Evolutionary conservation across 257 asterid species (phyloP).

Genomic region (Dorcoceras hygrometricum): DNA sequence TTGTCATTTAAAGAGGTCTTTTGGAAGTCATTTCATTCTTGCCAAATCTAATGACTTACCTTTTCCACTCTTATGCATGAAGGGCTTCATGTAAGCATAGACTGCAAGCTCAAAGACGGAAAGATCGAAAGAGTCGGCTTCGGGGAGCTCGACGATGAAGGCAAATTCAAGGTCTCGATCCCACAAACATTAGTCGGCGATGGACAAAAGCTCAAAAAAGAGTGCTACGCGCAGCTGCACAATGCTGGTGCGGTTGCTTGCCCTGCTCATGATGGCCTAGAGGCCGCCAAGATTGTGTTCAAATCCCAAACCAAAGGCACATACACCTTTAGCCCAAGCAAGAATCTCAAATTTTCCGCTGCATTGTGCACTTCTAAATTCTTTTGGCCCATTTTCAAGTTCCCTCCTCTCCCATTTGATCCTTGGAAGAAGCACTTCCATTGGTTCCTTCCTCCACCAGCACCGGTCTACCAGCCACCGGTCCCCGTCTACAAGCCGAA

Average conservation of each 20-base stretch:
- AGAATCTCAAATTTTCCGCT: constrained; percentile 58
- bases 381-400: constrained; percentile 60
- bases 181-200: constrained; percentile 40
- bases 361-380: constrained; percentile 70
- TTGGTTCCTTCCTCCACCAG: constrained; percentile 30
- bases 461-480: constrained; percentile 25
- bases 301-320: constrained; percentile 37
- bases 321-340: constrained; percentile 42
- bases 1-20: neutral
- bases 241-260: constrained; percentile 67
- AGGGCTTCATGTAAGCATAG: constrained; percentile 79
- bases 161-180: constrained; percentile 60
- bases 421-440: constrained; percentile 41
- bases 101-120: constrained; percentile 65
- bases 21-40: no score
- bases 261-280: constrained; percentile 57
- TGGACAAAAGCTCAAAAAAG: constrained; percentile 50
- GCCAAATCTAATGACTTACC: neutral
- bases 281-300: constrained; percentile 52
- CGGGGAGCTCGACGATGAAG: constrained; percentile 54
- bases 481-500: constrained; percentile 24
- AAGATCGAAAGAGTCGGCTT: constrained; percentile 48
- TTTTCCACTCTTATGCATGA: constrained; percentile 8
- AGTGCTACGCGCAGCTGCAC: constrained; percentile 83
- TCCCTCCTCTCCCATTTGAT: constrained; percentile 55